Evolutionary conservation across 2,329 filamentous ascomycete genomes (phyloP), one percentile per base, ranked within the genome.

Genomic region (Anisogramma anomala): DNA sequence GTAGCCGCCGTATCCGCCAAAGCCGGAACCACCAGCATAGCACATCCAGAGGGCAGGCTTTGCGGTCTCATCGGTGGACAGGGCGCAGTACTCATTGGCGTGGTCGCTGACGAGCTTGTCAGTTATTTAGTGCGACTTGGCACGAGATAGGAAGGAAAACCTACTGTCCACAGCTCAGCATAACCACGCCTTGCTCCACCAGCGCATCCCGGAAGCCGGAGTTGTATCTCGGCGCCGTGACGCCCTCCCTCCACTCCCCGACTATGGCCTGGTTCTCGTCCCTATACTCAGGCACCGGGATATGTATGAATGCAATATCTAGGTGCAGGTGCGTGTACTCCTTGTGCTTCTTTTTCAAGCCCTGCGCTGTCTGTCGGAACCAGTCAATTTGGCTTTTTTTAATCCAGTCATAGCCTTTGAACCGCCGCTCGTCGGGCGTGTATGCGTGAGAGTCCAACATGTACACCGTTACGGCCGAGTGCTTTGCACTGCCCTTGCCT

Each of bases 271-370:
- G 74, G 2, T 73, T 67, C 1, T 63, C 57, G 36, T 79, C 72
- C 28, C 73, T 69, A 55, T 95, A 95, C 59, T 98, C 91, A 0
- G 91, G 88, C 3, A 98, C 67, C 0, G 91, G 91, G 42, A 98
- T 98, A 58, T 98, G 91, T 48, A 98, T 93, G 57, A 98, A 98
- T 0, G 91, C 86, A 59, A 96, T 76, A 56, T 98, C 84, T 74
- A 98, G 84, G 58, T 96, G 91, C 38, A 87, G 82, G 55, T 91
- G 84, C 0, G 83, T 85, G 61, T 95, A 98, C 53, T 86, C 79
- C 47, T 74, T 73, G 58, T 94, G 88, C 46, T 77, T 76, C 53
- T 79, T 77, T 62, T 85, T 85, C 34, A 95, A 64, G 10, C 76
- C 65, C 43, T 80, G 68, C 1, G 84, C 79, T 1, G 84, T 94